These are phyloP conservation scores for Phytopythium boreale DNA, from an alignment of 352 stramenopile species.

Conservation along the genomic window DNA sequence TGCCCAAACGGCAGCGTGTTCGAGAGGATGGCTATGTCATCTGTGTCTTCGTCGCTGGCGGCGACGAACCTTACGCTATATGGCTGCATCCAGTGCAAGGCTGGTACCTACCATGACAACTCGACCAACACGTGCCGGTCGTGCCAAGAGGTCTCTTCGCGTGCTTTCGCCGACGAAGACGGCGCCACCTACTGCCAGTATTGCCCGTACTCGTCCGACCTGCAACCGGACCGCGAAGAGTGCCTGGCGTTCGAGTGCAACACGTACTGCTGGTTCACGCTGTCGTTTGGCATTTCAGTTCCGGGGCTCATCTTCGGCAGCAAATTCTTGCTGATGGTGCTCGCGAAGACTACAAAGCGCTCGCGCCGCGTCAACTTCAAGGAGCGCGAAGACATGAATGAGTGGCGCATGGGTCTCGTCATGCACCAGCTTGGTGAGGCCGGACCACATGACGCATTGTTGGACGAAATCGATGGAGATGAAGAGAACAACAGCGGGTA, in stretches of 20 bases:
- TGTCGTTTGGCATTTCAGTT: constrained; percentile 45
- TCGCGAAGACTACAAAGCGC: constrained; percentile 36
- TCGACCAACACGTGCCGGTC: constrained; percentile 30
- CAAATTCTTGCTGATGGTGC: constrained; percentile 46
- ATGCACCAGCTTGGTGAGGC: constrained; percentile 47
- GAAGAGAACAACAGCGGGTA: constrained; percentile 13
- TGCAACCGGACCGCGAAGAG: constrained; percentile 25
- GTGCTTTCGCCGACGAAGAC: constrained; percentile 51
- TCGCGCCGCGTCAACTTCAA: constrained; percentile 41
- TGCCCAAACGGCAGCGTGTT: constrained; percentile 63
- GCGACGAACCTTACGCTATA: constrained; percentile 23
- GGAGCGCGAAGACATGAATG: constrained; percentile 63
- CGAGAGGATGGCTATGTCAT: constrained; percentile 25
- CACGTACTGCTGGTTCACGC: constrained; percentile 58
- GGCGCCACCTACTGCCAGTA: constrained; percentile 50
- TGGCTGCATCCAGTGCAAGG: constrained; percentile 62
- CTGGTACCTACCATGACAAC: constrained; percentile 57
- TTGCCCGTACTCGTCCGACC: constrained; percentile 60
- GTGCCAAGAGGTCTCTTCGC: constrained; percentile 40
- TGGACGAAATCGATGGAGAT: constrained; percentile 27
- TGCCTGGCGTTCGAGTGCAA: constrained; percentile 57
- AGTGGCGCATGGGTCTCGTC: constrained; percentile 65
- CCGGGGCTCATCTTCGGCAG: constrained; percentile 47
- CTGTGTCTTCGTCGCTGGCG: constrained; percentile 5
- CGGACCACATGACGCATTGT: constrained; percentile 19